A percentile compares a stretch with the other conserved stretches of the same genome.
Evolutionary conservation across 2,329 filamentous ascomycete species (phyloP).

Genomic region (Colletotrichum siamense): DNA sequence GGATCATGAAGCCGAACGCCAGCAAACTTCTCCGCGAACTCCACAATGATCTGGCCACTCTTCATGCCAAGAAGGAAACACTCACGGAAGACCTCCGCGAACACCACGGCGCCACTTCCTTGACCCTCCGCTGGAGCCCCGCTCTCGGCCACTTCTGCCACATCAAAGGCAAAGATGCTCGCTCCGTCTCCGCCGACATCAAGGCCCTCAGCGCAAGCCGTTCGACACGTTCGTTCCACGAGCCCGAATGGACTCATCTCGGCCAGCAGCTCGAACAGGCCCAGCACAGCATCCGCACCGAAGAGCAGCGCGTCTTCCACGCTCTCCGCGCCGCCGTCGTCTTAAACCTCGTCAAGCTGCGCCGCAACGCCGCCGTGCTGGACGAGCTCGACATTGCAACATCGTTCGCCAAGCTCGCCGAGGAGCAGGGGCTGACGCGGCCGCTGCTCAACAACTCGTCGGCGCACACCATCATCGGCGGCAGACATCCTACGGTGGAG

Average conservation of each 20-base stretch:
- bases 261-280: constrained; percentile 81
- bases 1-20: constrained; percentile 72
- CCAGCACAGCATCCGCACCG: constrained; percentile 78
- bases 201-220: constrained; percentile 79
- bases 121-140: constrained; percentile 86
- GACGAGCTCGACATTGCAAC: constrained; percentile 93
- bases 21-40: constrained; percentile 69
- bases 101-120: constrained; percentile 64
- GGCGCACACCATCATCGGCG: constrained; percentile 79
- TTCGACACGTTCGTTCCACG: constrained; percentile 83
- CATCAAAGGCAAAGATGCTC: constrained; percentile 79
- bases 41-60: constrained; percentile 68
- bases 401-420: constrained; percentile 81
- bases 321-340: constrained; percentile 79
- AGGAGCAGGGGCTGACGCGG: constrained; percentile 74
- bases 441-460: constrained; percentile 72
- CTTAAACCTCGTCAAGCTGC: constrained; percentile 80
- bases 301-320: constrained; percentile 83
- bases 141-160: constrained; percentile 90
- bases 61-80: constrained; percentile 64
- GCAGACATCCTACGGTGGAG: constrained; percentile 92
- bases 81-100: constrained; percentile 68
- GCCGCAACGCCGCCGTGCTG: constrained; percentile 87
- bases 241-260: constrained; percentile 82
- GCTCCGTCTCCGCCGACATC: constrained; percentile 32